Evolutionary conservation across 2,329 filamentous ascomycete genomes (phyloP).

Genomic region (Phymatotrichopsis omnivora): DNA sequence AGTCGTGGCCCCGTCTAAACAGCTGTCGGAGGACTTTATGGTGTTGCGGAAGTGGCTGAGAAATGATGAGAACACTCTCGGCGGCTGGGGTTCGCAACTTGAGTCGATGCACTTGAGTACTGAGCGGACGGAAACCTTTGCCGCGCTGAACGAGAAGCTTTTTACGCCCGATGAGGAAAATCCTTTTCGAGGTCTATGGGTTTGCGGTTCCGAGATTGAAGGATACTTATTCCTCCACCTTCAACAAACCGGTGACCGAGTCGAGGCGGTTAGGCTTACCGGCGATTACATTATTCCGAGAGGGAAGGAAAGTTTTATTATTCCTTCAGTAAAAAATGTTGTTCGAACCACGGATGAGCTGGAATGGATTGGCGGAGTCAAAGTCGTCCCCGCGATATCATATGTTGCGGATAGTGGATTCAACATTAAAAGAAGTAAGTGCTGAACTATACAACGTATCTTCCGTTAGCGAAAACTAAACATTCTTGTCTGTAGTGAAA

Average conservation of each 20-base stretch:
- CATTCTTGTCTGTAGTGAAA: no score
- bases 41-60: no score
- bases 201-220: conserved; percentile 79
- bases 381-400: conserved; percentile 62
- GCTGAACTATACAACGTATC: no score
- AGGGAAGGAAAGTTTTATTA: conserved; percentile 73
- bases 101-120: not conserved
- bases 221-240: conserved; percentile 75
- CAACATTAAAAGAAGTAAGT: no score
- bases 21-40: no score
- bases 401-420: no score
- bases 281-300: conserved; percentile 84
- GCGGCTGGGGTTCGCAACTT: not conserved
- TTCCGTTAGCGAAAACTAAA: no score
- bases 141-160: conserved; percentile 60
- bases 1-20: not conserved
- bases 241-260: conserved; percentile 55
- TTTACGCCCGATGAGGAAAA: conserved; percentile 73
- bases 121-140: conserved; percentile 50
- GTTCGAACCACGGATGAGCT: conserved; percentile 54
- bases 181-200: conserved; percentile 84
- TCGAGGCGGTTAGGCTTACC: conserved; percentile 83
- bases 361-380: conserved; percentile 61
- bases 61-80: no score
- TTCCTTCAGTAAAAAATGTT: conserved; percentile 61